Conservation (phyloP, 257 asterid species). For the Solanum chaucha region DNA sequence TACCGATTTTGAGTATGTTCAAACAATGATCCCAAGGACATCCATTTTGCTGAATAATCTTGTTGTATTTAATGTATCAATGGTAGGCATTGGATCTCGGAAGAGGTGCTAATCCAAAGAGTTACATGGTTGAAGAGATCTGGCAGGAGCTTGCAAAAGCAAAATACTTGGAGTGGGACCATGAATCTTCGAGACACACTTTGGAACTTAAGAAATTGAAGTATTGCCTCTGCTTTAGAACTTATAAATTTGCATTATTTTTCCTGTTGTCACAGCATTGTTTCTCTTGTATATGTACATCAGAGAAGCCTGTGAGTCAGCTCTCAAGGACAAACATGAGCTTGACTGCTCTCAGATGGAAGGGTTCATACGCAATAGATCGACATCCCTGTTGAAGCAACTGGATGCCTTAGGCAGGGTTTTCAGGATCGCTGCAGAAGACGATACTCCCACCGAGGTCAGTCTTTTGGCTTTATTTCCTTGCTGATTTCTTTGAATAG, state of each 20-base stretch:
- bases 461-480: conserved; percentile 2
- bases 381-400: conserved; percentile 19
- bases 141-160: conserved; percentile 93
- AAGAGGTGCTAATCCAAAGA: conserved; percentile 50
- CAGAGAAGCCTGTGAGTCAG: conserved; percentile 70
- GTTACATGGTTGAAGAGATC: conserved; percentile 86
- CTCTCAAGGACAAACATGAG: conserved; percentile 51
- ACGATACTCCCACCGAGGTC: conserved; percentile 62
- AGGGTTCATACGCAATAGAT: conserved; percentile 46
- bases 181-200: conserved; percentile 54
- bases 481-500: not conserved
- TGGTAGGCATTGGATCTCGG: conserved; percentile 81
- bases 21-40: not conserved
- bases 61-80: not conserved
- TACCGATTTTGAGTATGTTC: not conserved
- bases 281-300: conserved; percentile 1
- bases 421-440: conserved; percentile 56
- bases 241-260: not conserved
- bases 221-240: conserved; percentile 20
- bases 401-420: conserved; percentile 43
- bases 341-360: conserved; percentile 24
- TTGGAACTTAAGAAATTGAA: conserved; percentile 66
- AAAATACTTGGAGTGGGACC: conserved; percentile 72
- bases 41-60: not conserved
- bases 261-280: not conserved